These are phyloP conservation scores for Pouteria glomerata DNA, from an alignment of 148 eudicot genomes.

Conservation along the genomic window DNA sequence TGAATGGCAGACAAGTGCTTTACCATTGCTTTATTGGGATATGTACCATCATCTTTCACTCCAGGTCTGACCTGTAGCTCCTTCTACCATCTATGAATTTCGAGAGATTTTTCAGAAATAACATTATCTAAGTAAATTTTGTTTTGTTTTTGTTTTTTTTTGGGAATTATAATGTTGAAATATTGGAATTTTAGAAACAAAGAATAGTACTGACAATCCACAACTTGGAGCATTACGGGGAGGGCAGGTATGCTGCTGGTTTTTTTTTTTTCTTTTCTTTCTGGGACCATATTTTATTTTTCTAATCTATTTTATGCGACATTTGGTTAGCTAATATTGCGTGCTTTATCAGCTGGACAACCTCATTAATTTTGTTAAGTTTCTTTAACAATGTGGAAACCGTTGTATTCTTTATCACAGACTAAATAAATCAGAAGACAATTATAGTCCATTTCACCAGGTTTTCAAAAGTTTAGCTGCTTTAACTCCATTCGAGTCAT, in stretches of 20 bases:
- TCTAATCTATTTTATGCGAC: background rate
- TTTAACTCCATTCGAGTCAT: background rate
- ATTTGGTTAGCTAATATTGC: background rate
- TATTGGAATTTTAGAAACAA: constrained; percentile 51
- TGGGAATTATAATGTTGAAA: constrained; percentile 13
- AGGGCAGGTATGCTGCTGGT: constrained; percentile 54
- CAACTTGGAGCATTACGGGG: constrained; percentile 95
- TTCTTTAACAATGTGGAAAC: too few relatives aligned
- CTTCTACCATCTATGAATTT: background rate
- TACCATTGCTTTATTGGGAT: constrained; percentile 85
- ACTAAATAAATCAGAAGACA: background rate
- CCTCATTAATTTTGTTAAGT: background rate
- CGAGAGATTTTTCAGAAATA: background rate
- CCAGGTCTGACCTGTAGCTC: constrained; percentile 38
- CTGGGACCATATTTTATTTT: background rate
- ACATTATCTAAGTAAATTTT: background rate
- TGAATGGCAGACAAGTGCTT: constrained; percentile 84
- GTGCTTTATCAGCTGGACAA: constrained; percentile 1
- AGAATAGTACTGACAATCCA: constrained; percentile 87
- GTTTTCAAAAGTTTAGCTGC: background rate
- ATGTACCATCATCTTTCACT: constrained; percentile 76
- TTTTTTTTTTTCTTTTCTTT: background rate
- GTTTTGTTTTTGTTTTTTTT: background rate
- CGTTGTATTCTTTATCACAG: background rate
- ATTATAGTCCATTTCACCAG: background rate